Base-by-base conservation (phyloP, 305 asterid genomes). In the Monarda citriodora region DNA sequence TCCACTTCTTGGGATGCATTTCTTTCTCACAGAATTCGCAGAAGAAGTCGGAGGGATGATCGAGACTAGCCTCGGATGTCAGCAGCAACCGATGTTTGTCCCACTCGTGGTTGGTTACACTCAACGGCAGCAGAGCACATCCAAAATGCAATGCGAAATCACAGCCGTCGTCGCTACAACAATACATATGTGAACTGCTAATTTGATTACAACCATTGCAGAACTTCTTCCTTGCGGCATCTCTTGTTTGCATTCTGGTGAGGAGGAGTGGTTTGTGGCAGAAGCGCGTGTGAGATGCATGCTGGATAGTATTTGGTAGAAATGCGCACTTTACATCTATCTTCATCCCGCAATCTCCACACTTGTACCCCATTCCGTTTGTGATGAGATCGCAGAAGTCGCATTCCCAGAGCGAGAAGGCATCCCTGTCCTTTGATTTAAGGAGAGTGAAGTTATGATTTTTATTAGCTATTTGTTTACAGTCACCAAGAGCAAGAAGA, bases 1-100 rank as follows among this genome's bases (percentile, higher is more conserved):
- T 61, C 66, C 66, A 49, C 0, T 0, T 2, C 58, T 50, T 50
- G 40, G 66, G 66, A 22, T 61, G 9, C 58, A 61, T 61, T 37
- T 49, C 14, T 12, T 5, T 3, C 3, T 61, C 66, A 5, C 66
- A 61, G 3, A 60, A 16, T 8, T 50, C 50, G 18, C 67, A 62
- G 52, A 37, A 51, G 58, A 62, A 62, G 1, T 61, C 66, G 10
- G 25, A 16, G 7, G 40, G 50, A 23, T 50, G 67, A 50, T 61
- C 17, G 9, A 62, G 22, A 1, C 9, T 9, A 26, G 67, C 67
- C 3, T 62, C 52, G 3, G 12, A 50, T 1, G 50, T 61, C 12
- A 61, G 50, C 17, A 20, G 14, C 41, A 61, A 2, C 51, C 40
- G 14, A 26, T 61, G 66, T 40, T 50, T 6, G 56, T 61, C 66